A percentile compares a stretch with the other conserved stretches of the same genome.
These are phyloP conservation scores for Lindgomyces ingoldianus DNA, from an alignment of 495 filamentous ascomycete genomes.

Conservation along the genomic window DNA sequence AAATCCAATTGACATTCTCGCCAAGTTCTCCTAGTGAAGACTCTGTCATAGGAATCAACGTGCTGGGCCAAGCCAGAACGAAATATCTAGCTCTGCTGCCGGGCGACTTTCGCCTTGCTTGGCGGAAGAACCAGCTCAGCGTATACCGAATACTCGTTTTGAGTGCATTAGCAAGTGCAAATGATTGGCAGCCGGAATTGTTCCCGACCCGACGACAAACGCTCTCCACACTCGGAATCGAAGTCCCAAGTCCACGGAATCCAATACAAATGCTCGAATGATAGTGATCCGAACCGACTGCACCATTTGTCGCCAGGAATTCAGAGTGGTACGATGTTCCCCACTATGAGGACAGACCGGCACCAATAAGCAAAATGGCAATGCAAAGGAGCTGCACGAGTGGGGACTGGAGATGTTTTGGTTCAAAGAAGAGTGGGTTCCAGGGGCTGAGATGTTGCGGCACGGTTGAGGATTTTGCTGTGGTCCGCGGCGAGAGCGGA, in stretches of 20 bases:
- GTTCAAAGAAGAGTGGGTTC: background rate
- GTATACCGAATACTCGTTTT: background rate
- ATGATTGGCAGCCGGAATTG: background rate
- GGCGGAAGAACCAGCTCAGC: background rate
- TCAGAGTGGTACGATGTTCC: conserved; percentile 13
- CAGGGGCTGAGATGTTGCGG: conserved; percentile 15
- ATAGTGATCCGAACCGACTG: background rate
- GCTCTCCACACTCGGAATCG: conserved; percentile 1
- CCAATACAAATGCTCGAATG: conserved; percentile 8
- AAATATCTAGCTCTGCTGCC: no score
- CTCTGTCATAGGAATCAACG: no score
- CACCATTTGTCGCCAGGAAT: background rate
- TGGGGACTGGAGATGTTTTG: background rate
- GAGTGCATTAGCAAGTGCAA: no score
- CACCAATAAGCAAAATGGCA: conserved; percentile 1
- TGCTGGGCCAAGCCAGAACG: no score
- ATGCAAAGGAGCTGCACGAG: background rate
- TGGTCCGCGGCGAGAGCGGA: background rate
- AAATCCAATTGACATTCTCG: no score
- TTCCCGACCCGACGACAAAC: background rate
- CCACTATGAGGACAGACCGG: background rate
- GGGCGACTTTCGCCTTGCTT: no score
- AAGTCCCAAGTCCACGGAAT: conserved; percentile 2
- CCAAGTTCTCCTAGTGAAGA: no score
- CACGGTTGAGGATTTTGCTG: no score